Evolutionary conservation across 768 basidiomycete species (phyloP).

Genomic region (Leccinum boreale): DNA sequence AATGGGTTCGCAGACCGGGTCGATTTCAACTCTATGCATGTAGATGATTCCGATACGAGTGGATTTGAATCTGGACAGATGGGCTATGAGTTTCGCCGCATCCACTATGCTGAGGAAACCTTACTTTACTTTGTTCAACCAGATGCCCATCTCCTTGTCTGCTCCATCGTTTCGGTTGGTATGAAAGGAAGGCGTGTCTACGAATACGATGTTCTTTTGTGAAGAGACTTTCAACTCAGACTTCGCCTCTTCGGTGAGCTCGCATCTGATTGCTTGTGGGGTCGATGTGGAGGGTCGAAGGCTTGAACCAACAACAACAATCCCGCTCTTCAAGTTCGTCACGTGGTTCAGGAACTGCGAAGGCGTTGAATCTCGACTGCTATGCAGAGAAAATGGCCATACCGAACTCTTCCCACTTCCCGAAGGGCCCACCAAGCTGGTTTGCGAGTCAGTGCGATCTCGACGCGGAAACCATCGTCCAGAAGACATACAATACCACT

Average conservation of each 20-base stretch:
- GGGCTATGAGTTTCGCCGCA: not conserved
- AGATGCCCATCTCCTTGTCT: not conserved
- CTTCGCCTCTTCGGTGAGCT: not conserved
- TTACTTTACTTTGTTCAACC: constrained; percentile 9
- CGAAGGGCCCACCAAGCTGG: constrained; percentile 18
- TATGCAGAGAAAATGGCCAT: not conserved
- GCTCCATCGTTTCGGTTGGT: not conserved
- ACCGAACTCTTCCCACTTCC: constrained; percentile 21
- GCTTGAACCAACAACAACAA: not conserved
- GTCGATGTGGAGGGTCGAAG: not conserved
- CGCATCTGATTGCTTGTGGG: constrained; percentile 13
- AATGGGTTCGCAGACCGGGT: not conserved
- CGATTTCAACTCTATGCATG: constrained; percentile 10
- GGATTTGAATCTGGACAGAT: constrained; percentile 6
- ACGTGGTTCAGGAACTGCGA: constrained; percentile 9
- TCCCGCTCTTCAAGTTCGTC: not conserved
- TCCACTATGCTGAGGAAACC: not conserved
- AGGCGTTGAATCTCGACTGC: not conserved
- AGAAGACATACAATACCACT: constrained; percentile 1
- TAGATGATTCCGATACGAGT: constrained; percentile 14
- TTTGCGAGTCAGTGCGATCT: not conserved
- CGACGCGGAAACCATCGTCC: not conserved
- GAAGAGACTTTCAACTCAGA: not conserved
- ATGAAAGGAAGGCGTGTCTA: constrained; percentile 22
- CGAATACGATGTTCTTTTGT: constrained; percentile 15